phyloP scores from a whole-genome alignment of 345 rosid genomes.

The Gossypium ekmanianum region DNA sequence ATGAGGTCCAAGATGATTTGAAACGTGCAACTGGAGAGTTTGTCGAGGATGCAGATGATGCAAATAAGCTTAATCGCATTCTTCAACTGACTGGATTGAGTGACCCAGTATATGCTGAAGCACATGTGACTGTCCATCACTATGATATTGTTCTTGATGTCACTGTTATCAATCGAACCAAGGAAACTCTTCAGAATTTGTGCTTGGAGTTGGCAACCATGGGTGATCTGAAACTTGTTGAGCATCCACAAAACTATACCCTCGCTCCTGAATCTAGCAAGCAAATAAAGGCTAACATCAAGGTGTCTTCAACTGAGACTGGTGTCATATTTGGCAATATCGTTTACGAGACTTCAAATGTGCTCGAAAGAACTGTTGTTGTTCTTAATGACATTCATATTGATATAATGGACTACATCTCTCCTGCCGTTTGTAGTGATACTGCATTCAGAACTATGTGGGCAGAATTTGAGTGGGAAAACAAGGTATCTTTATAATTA shows the following conservation, averaged over 20 bases:
- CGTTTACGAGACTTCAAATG: conserved; percentile 90
- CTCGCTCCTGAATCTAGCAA: conserved; percentile 91
- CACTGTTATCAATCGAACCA: conserved; percentile 91
- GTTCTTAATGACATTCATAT: conserved; percentile 93
- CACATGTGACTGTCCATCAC: conserved; percentile 93
- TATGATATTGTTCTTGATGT: conserved; percentile 97
- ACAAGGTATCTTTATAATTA: conserved; percentile 54
- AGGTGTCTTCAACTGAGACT: conserved; percentile 98
- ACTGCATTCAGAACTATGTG: conserved; percentile 94
- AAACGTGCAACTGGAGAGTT: conserved; percentile 99
- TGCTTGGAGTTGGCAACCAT: conserved; percentile 97
- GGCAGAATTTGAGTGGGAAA: conserved; percentile 99
- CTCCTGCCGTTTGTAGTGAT: conserved; percentile 89
- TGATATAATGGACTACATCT: conserved; percentile 95
- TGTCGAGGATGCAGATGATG: conserved; percentile 88
- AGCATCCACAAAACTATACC: conserved; percentile 97
- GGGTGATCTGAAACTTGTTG: conserved; percentile 99
- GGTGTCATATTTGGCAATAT: conserved; percentile 98
- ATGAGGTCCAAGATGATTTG: conserved; percentile 93
- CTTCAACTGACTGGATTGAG: conserved; percentile 98
- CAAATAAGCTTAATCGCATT: conserved; percentile 92
- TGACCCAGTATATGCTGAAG: conserved; percentile 99
- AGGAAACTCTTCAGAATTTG: conserved; percentile 93
- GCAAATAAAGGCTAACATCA: conserved; percentile 97
- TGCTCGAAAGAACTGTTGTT: conserved; percentile 77